Conservation (phyloP, 1,284 basidiomycete species). For the Sporisorium iseilematis-ciliati region DNA sequence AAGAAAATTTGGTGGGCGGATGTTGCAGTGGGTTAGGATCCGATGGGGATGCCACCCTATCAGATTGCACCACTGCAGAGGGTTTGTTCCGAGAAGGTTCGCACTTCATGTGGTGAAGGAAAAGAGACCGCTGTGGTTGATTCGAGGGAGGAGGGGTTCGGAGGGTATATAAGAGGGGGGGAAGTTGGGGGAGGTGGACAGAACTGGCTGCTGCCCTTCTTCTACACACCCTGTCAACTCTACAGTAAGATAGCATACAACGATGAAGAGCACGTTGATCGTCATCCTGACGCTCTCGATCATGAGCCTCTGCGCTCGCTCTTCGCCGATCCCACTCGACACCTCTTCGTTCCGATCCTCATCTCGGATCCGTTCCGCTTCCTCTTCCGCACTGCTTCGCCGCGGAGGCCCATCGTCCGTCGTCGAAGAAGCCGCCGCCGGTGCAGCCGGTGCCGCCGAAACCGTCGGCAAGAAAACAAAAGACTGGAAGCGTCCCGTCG, state of each 20-base stretch:
- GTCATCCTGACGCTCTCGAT: constrained; percentile 6
- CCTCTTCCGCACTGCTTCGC: neutral
- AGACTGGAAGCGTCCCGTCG: constrained; percentile 39
- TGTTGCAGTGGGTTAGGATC: neutral
- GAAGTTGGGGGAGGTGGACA: too few relatives aligned
- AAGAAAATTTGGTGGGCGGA: neutral
- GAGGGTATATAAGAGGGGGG: neutral
- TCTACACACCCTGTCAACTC: too few relatives aligned
- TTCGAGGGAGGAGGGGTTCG: neutral
- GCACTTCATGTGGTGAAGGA: neutral
- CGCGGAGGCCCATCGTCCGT: neutral
- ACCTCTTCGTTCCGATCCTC: neutral
- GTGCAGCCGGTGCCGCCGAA: too few relatives aligned
- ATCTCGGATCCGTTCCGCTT: neutral
- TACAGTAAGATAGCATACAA: neutral
- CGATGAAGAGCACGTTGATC: constrained; percentile 24
- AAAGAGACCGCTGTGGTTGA: neutral
- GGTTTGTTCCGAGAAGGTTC: constrained; percentile 1
- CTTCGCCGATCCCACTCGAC: constrained; percentile 12
- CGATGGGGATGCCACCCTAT: constrained; percentile 10
- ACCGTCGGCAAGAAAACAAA: neutral
- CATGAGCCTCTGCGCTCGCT: constrained; percentile 21
- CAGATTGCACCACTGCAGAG: constrained; percentile 3
- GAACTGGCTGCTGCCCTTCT: too few relatives aligned
- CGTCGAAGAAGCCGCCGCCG: neutral